A percentile compares a stretch with the other conserved stretches of the same genome.
Conservation (phyloP, 176 grass and related monocot genomes). For the Typha latifolia region DNA sequence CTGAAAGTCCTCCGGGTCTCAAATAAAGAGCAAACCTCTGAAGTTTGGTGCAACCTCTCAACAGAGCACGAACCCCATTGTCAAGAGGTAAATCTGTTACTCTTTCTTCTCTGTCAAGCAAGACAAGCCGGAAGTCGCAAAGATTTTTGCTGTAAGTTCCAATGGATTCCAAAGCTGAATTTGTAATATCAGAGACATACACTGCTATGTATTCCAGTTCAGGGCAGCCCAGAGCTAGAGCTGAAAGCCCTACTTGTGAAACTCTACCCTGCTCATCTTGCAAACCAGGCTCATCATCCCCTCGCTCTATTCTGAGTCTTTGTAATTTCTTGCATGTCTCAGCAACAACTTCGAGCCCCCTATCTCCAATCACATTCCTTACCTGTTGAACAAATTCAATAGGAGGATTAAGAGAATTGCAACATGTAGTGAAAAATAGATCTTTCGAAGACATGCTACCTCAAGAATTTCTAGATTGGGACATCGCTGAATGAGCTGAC, state of each 20-base stretch:
- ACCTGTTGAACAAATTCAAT: conserved; percentile 31
- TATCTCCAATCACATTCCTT: conserved; percentile 84
- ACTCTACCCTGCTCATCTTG: conserved; percentile 75
- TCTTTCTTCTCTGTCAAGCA: conserved; percentile 54
- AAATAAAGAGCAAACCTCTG: conserved; percentile 73
- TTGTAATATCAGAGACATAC: conserved; percentile 89
- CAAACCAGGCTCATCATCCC: conserved; percentile 61
- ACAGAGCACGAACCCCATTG: conserved; percentile 55
- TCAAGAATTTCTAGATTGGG: conserved; percentile 74
- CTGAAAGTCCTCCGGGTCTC: conserved; percentile 81
- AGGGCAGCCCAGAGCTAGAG: conserved; percentile 48
- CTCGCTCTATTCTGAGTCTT: conserved; percentile 77
- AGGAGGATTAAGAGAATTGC: neutral
- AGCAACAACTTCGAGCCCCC: conserved; percentile 64
- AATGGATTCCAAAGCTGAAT: conserved; percentile 65
- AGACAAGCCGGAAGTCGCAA: conserved; percentile 73
- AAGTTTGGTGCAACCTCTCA: conserved; percentile 66
- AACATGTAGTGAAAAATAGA: neutral
- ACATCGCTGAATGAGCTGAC: conserved; percentile 67
- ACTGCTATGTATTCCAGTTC: conserved; percentile 72
- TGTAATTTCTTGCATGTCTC: conserved; percentile 77
- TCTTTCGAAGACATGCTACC: conserved; percentile 23
- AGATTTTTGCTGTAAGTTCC: conserved; percentile 76
- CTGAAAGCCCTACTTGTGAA: conserved; percentile 63
- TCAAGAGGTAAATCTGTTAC: conserved; percentile 83